phyloP scores from a whole-genome alignment of 2,329 filamentous ascomycete species.

The Exophiala sp. region DNA sequence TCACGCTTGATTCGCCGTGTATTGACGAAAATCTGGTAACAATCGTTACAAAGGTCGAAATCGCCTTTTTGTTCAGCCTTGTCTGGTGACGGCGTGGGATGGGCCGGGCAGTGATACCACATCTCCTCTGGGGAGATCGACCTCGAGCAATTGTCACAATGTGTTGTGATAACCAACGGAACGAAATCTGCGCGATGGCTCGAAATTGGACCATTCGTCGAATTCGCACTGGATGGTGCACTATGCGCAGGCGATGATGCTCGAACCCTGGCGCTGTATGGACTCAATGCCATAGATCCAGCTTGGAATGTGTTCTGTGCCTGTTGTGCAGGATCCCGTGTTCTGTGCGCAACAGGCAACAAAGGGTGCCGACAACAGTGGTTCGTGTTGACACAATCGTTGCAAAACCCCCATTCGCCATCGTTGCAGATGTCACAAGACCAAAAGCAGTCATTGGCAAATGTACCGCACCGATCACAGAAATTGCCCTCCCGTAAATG shows the following conservation, averaged over 20 bases:
- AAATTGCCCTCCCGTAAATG: conserved; percentile 78
- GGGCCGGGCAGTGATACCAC: conserved; percentile 71
- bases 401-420: conserved; percentile 93
- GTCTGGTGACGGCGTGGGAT: conserved; percentile 53
- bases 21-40: conserved; percentile 67
- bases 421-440: conserved; percentile 82
- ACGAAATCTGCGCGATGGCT: conserved; percentile 48
- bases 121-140: conserved; percentile 66
- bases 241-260: conserved; percentile 23
- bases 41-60: conserved; percentile 78
- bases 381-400: conserved; percentile 78
- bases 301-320: conserved; percentile 1
- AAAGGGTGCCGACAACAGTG: conserved; percentile 77
- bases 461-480: conserved; percentile 70
- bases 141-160: conserved; percentile 74
- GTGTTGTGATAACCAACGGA: conserved; percentile 67
- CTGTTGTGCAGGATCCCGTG: conserved; percentile 27
- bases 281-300: conserved; percentile 11
- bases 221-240: conserved; percentile 20
- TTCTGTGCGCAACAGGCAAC: conserved; percentile 66
- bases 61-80: conserved; percentile 59
- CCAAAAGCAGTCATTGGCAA: conserved; percentile 84
- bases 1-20: conserved; percentile 65
- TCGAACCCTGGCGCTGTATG: conserved; percentile 13
- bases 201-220: conserved; percentile 10